These are phyloP conservation scores for Boletus barrowsii DNA, from an alignment of 768 basidiomycete genomes.

Conservation along the genomic window DNA sequence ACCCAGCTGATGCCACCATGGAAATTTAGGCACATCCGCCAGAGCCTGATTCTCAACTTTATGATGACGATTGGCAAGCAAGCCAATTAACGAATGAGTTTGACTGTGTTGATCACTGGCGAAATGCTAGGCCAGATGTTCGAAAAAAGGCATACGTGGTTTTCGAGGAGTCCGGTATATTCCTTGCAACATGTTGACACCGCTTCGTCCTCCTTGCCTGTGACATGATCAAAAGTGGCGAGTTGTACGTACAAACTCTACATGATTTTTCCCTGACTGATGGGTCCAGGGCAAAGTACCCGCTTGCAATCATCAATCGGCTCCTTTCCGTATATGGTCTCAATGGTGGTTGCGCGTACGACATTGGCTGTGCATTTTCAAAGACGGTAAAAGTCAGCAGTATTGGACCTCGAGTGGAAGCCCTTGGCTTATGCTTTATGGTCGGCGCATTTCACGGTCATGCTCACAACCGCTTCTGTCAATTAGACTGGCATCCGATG, in stretches of 20 bases:
- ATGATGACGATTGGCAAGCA: background rate
- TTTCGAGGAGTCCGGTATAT: background rate
- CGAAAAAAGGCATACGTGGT: background rate
- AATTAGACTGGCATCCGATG: background rate
- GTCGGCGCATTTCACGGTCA: background rate
- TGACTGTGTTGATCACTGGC: background rate
- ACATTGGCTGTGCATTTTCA: background rate
- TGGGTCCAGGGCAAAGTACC: background rate
- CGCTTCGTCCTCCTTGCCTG: no score
- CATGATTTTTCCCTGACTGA: no score
- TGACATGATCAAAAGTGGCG: slow-evolving; percentile 1
- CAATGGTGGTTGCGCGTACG: background rate
- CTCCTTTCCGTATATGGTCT: background rate
- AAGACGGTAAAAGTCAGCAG: background rate
- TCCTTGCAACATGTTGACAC: background rate
- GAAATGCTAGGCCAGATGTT: background rate
- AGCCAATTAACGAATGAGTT: no score
- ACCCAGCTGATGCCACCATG: no score
- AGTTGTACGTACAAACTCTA: background rate
- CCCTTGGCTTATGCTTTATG: background rate
- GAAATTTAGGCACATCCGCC: no score
- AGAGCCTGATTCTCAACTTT: no score
- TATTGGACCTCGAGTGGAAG: background rate
- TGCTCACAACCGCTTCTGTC: background rate
- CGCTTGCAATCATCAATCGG: background rate